These are phyloP conservation scores for Helenozyma rhizophorensis DNA, from an alignment of 805 yeast species.

Conservation along the genomic window DNA sequence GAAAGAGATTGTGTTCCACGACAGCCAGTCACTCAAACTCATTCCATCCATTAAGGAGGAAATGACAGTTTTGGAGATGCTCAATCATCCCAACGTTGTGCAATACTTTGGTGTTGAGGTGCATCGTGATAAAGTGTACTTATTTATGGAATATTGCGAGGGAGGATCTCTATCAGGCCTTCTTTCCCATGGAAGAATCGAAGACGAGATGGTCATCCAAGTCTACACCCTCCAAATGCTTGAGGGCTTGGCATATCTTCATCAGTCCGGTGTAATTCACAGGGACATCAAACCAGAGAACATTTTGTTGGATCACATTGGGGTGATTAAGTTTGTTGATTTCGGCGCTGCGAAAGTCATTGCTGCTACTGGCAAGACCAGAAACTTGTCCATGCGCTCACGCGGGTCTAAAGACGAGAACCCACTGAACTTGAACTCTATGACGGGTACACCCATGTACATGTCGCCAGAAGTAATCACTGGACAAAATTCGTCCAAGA, in stretches of 20 bases:
- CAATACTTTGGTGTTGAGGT: slow-evolving; percentile 97
- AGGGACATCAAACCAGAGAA: slow-evolving; percentile 96
- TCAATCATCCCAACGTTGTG: slow-evolving; percentile 93
- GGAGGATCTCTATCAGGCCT: slow-evolving; percentile 88
- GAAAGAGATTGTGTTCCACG: slow-evolving; percentile 89
- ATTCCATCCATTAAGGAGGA: slow-evolving; percentile 90
- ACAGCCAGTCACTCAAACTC: slow-evolving; percentile 75
- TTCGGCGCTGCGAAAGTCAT: slow-evolving; percentile 96
- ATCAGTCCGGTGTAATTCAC: slow-evolving; percentile 93
- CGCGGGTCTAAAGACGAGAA: slow-evolving; percentile 7
- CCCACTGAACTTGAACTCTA: slow-evolving; percentile 36
- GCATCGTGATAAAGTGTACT: slow-evolving; percentile 89
- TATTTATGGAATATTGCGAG: slow-evolving; percentile 96
- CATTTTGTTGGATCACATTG: slow-evolving; percentile 82
- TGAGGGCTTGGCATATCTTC: slow-evolving; percentile 92
- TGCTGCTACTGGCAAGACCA: slow-evolving; percentile 53
- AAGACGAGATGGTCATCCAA: slow-evolving; percentile 89
- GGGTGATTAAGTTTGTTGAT: slow-evolving; percentile 92
- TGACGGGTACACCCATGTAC: slow-evolving; percentile 97
- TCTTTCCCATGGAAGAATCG: slow-evolving; percentile 88
- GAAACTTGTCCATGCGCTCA: slow-evolving; percentile 13
- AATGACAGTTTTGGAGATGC: slow-evolving; percentile 92
- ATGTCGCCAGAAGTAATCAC: slow-evolving; percentile 97
- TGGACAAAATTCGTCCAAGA: slow-evolving; percentile 57
- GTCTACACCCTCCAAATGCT: slow-evolving; percentile 87